Evolutionary conservation across 1,284 basidiomycete species (phyloP), one percentile per base, ranked within the genome.

Genomic region (Farysia itapuensis): DNA sequence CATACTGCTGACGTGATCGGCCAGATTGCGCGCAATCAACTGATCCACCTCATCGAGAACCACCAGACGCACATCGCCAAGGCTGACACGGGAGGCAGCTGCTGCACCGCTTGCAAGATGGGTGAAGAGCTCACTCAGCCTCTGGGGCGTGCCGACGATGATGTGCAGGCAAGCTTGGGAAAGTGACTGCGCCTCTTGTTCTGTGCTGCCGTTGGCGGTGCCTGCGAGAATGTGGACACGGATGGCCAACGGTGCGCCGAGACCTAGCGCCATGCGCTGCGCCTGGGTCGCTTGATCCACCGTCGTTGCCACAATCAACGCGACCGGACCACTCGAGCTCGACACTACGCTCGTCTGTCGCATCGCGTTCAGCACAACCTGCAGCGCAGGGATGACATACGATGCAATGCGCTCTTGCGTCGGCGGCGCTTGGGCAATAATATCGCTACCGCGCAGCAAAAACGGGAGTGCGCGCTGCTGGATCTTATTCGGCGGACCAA

Each of bases 241-340:
- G 26, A 72, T 61, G 33, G 68, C 70, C 12, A 64, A 48, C 9
- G 89, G 85, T 0, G 89, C 86, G 18, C 93, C 94, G 16, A 98
- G 82, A 75, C 95, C 93, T 35, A 92, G 84, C 63, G 95, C 90
- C 85, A 96, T 94, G 50, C 94, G 88, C 72, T 97, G 92, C 25
- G 93, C 93, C 78, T 97, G 94, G 2, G 91, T 95, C 5, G 94
- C 94, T 77, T 97, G 94, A 78, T 98, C 94, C 15, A 97, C 91
- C 0, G 94, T 98, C 0, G 94, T 96, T 14, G 92, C 95, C 35
- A 97, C 84, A 81, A 98, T 90, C 39, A 71, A 24, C 7, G 59
- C 58, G 13, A 64, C 45, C 82, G 80, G 74, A 84, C 80, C 44
- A 13, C 14, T 29, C 7, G 9, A 23, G 14, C 14, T 13, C 5